These are phyloP conservation scores for Pseudomonodictys pantanalensis DNA, from an alignment of 495 filamentous ascomycete species.

Conservation along the genomic window DNA sequence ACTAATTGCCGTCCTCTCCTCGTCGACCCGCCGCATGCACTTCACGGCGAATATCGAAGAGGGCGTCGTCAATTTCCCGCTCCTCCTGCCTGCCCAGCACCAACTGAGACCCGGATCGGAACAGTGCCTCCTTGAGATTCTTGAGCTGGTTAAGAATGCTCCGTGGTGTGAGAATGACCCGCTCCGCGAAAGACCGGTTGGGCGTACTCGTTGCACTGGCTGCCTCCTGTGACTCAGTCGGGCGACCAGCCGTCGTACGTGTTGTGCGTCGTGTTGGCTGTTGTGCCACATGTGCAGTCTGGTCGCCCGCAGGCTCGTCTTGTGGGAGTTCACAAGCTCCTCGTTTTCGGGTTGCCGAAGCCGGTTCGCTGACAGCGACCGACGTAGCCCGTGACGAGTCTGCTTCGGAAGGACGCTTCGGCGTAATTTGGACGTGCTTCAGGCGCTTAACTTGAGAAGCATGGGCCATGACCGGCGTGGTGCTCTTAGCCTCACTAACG, in stretches of 20 bases:
- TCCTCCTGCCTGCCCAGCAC: constrained; percentile 37
- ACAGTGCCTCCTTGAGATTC: constrained; percentile 10
- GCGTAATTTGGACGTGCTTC: constrained; percentile 30
- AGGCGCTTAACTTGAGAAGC: constrained; percentile 25
- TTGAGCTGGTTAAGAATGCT: constrained; percentile 32
- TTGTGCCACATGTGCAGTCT: constrained; percentile 19
- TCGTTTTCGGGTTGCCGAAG: constrained; percentile 2
- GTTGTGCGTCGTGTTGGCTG: constrained; percentile 15
- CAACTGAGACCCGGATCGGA: constrained; percentile 29
- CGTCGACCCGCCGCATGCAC: constrained; percentile 38
- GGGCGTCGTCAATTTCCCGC: constrained; percentile 39
- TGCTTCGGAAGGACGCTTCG: not conserved
- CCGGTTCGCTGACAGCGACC: not conserved
- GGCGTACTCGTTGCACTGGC: constrained; percentile 2
- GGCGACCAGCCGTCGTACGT: not conserved
- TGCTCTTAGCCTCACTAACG: constrained; percentile 12
- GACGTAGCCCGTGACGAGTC: constrained; percentile 2
- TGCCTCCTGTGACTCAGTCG: constrained; percentile 2
- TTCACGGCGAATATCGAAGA: constrained; percentile 37
- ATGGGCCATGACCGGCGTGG: not conserved
- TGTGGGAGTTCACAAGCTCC: not conserved
- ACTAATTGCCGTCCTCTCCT: constrained; percentile 12
- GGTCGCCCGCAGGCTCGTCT: not conserved
- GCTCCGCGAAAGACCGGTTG: constrained; percentile 9
- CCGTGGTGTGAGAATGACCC: constrained; percentile 29